Percentiles rank a stretch among this genome's conserved stretches.
Conservation (phyloP, 2,329 filamentous ascomycete genomes). For the Pseudocercospora macadamiae region DNA sequence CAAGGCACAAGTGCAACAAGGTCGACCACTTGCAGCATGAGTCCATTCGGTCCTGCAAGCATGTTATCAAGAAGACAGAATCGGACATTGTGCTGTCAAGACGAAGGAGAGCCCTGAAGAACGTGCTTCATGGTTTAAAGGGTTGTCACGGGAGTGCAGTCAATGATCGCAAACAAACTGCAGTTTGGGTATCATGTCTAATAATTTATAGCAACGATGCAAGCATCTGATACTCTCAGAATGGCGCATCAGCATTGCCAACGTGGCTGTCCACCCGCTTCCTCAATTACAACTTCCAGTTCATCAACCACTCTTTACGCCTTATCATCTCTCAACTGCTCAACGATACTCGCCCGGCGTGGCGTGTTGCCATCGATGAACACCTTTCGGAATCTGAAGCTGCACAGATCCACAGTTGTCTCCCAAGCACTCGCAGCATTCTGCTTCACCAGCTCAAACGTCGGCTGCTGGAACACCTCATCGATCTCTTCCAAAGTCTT, state of each 20-base stretch:
- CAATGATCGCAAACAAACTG: neutral
- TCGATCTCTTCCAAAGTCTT: conserved; percentile 72
- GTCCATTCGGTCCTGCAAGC: too few species aligned
- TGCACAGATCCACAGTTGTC: conserved; percentile 50
- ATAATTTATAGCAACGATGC: too few species aligned
- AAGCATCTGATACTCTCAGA: too few species aligned
- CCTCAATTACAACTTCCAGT: neutral
- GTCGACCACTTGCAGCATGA: too few species aligned
- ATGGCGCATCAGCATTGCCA: too few species aligned
- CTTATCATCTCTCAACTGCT: conserved; percentile 15
- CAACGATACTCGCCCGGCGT: conserved; percentile 19
- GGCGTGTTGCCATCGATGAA: conserved; percentile 41
- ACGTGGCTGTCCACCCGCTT: too few species aligned
- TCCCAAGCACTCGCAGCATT: conserved; percentile 55
- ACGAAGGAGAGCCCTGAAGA: neutral
- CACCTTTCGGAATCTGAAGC: conserved; percentile 52
- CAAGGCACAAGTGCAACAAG: too few species aligned
- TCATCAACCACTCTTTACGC: conserved; percentile 9
- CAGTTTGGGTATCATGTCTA: neutral
- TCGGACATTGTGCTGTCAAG: too few species aligned
- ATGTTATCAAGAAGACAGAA: too few species aligned
- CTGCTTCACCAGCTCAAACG: conserved; percentile 62
- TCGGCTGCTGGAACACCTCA: conserved; percentile 66
- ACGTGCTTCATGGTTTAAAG: too few species aligned
- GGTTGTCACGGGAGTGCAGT: too few species aligned